Percentiles rank a stretch among this genome's conserved stretches.
Conservation (phyloP, 2,329 filamentous ascomycete species). For the Colletotrichum sp. region DNA sequence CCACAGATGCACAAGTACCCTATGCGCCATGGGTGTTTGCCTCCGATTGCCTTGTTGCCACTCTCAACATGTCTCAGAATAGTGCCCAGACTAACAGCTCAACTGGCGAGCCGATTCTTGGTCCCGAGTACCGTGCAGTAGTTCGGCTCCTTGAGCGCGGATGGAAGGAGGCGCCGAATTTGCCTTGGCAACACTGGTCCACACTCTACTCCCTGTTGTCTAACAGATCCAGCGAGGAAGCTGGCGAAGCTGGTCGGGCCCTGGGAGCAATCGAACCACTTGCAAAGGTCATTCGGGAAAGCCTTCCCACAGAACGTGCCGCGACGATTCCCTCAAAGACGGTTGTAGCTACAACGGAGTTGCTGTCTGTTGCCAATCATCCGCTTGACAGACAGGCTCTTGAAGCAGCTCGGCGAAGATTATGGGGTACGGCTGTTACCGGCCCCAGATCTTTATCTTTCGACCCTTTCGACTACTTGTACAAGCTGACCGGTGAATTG, state of each 20-base stretch:
- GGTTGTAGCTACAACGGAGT: constrained; percentile 41
- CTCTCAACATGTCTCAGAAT: constrained; percentile 39
- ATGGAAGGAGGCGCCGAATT: constrained; percentile 51
- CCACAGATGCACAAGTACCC: constrained; percentile 48
- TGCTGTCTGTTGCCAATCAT: constrained; percentile 54
- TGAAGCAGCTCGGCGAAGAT: constrained; percentile 67
- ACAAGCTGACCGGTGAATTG: constrained; percentile 60
- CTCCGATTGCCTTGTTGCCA: constrained; percentile 35
- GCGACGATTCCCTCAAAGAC: constrained; percentile 28
- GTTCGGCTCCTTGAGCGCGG: constrained; percentile 72
- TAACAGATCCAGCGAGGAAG: constrained; percentile 62
- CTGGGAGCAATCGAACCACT: constrained; percentile 75
- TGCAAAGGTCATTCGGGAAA: constrained; percentile 58
- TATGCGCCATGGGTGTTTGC: constrained; percentile 58
- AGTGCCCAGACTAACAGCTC: constrained; percentile 44
- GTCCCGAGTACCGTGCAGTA: constrained; percentile 73
- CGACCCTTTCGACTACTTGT: constrained; percentile 72
- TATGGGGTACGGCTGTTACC: constrained; percentile 64
- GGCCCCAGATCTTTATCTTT: constrained; percentile 47
- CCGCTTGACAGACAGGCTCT: constrained; percentile 67
- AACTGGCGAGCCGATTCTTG: constrained; percentile 51
- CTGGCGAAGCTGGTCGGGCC: constrained; percentile 70
- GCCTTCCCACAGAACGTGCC: constrained; percentile 25
- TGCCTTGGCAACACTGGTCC: constrained; percentile 54
- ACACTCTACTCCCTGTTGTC: constrained; percentile 63